Percentiles rank a stretch among this genome's conserved stretches.
Evolutionary conservation across 1,284 basidiomycete species (phyloP).

Genomic region (Tetrapyrgos nigripes): DNA sequence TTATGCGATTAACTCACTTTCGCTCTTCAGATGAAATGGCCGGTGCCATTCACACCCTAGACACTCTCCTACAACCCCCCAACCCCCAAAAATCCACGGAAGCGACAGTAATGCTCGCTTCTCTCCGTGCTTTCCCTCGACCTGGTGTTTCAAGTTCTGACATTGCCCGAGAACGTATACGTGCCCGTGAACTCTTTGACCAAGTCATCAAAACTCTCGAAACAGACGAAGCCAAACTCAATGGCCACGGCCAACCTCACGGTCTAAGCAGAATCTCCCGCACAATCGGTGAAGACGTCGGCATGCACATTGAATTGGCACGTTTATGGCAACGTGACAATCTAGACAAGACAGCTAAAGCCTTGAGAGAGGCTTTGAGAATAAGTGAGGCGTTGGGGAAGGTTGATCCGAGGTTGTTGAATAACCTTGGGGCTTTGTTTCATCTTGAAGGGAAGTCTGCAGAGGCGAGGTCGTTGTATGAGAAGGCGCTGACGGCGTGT

Average conservation of each 20-base stretch:
- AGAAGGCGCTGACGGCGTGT: slow-evolving; percentile 65
- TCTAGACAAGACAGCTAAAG: slow-evolving; percentile 73
- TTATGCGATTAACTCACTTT: too few species aligned
- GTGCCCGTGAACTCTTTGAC: slow-evolving; percentile 85
- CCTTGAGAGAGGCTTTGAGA: slow-evolving; percentile 75
- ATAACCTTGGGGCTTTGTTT: slow-evolving; percentile 83
- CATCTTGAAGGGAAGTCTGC: slow-evolving; percentile 73
- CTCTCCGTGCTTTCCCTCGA: slow-evolving; percentile 80
- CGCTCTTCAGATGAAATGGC: slow-evolving; percentile 67
- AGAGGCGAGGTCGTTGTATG: slow-evolving; percentile 67
- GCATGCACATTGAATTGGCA: slow-evolving; percentile 88
- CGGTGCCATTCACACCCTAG: slow-evolving; percentile 87
- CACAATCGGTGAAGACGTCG: slow-evolving; percentile 75
- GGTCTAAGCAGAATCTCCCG: slow-evolving; percentile 49
- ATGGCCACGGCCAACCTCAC: too few species aligned
- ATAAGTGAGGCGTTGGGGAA: slow-evolving; percentile 58
- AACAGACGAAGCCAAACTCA: slow-evolving; percentile 52
- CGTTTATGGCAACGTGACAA: slow-evolving; percentile 86
- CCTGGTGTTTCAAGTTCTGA: slow-evolving; percentile 81
- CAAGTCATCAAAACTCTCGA: slow-evolving; percentile 74
- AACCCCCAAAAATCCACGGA: slow-evolving; percentile 74
- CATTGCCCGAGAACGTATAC: slow-evolving; percentile 69
- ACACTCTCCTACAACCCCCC: slow-evolving; percentile 75
- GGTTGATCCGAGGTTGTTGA: slow-evolving; percentile 73
- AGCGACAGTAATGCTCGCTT: slow-evolving; percentile 88